Evolutionary conservation across 768 basidiomycete species (phyloP).

Genomic region (Neoboletus subvelutipes): DNA sequence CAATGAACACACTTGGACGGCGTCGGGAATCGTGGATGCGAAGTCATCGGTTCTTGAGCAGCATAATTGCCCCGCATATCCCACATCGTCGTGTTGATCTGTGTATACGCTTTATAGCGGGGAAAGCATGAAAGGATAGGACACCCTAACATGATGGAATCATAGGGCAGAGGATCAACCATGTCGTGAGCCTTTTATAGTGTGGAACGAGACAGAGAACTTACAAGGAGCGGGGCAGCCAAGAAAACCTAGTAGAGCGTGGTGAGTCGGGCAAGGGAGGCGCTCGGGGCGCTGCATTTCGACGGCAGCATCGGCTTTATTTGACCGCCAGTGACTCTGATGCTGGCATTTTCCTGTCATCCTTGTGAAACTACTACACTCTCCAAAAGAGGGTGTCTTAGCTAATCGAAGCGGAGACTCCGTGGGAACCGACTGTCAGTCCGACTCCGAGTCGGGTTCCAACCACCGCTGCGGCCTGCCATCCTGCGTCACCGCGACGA

Average conservation of each 20-base stretch:
- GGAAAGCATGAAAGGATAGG: slow-evolving; percentile 32
- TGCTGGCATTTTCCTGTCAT: slow-evolving; percentile 6
- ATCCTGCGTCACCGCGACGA: too few species aligned
- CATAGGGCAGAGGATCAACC: slow-evolving; percentile 5
- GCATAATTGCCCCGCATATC: slow-evolving; percentile 21
- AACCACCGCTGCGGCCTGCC: too few species aligned
- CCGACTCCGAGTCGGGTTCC: too few species aligned
- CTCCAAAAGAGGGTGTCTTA: slow-evolving; percentile 19
- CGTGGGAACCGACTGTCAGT: background rate
- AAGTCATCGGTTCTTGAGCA: slow-evolving; percentile 13
- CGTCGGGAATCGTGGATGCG: slow-evolving; percentile 15
- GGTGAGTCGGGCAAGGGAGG: slow-evolving; percentile 17
- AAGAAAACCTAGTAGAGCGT: slow-evolving; percentile 28
- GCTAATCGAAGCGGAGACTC: slow-evolving; percentile 13
- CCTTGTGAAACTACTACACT: slow-evolving; percentile 8
- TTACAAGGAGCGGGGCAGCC: slow-evolving; percentile 21
- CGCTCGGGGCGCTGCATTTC: slow-evolving; percentile 21
- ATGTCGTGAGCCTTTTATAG: slow-evolving; percentile 27
- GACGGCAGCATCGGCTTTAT: slow-evolving; percentile 26
- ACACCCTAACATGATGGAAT: slow-evolving; percentile 30
- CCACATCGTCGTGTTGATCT: slow-evolving; percentile 33
- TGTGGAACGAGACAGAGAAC: slow-evolving; percentile 5
- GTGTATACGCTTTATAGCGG: slow-evolving; percentile 34
- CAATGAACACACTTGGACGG: slow-evolving; percentile 19
- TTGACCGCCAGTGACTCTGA: slow-evolving; percentile 26